Base-by-base conservation (phyloP, 2,329 filamentous ascomycete genomes). In the Pseudogymnoascus sp. region DNA sequence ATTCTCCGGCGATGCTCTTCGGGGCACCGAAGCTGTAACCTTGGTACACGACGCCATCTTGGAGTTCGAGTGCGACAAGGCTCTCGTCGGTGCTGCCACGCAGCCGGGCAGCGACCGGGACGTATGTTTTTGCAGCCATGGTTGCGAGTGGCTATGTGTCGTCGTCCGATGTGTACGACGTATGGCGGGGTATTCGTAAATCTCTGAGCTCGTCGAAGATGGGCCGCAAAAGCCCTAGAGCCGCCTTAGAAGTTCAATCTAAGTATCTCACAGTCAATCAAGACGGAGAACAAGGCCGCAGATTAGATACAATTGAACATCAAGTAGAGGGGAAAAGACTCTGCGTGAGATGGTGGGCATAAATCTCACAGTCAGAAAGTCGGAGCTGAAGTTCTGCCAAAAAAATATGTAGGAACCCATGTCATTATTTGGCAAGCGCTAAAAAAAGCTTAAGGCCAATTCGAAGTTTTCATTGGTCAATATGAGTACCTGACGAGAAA, bases 1-100 rank as follows among this genome's bases (percentile, higher is more conserved):
- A 83, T 82, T 99, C 94, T 76, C 94, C 94, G 69, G 93, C 90
- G 73, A 95, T 86, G 79, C 91, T 96, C 84, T 92, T 96, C 73
- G 91, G 83, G 67, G 93, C 92, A 77, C 94, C 94, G 75, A 99
- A 99, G 83, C 92, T 96, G 81, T 91, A 92, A 70, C 94, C 94
- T 75, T 95, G 90, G 82, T 92, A 96, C 73, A 91, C 84, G 64
- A 88, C 86, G 77, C 92, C 92, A 81, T 97, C 92, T 77, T 94
- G 84, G 69, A 99, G 87, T 81, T 99, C 93, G 69, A 99, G 88
- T 75, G 89, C 89, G 79, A 95, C 83, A 72, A 90, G 81, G 64
- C 83, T 82, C 71, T 87, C 84, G 67, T 83, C 78, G 16, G 68
- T 64, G 28, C 53, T 62, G 60, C 67, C 65, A 60, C 67, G 65